Percentiles rank a stretch among this genome's conserved stretches.
phyloP scores from a whole-genome alignment of 2,329 filamentous ascomycete species.

The Aspergillus ochraceoroseus region DNA sequence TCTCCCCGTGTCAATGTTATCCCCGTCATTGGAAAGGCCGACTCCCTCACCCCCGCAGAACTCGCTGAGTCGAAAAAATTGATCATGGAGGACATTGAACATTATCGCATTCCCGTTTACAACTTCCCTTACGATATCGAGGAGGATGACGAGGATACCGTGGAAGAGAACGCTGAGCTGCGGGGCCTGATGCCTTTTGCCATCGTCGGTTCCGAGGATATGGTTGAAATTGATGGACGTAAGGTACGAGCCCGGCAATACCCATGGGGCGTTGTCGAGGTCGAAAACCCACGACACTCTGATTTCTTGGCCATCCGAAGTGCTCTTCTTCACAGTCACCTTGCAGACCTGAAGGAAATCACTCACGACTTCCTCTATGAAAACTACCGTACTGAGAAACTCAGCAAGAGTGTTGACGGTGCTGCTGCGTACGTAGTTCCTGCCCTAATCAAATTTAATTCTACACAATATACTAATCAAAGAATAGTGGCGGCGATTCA shows the following conservation, averaged over 20 bases:
- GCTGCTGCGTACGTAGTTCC: slow-evolving; percentile 76
- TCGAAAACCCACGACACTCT: slow-evolving; percentile 97
- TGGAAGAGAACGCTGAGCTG: slow-evolving; percentile 97
- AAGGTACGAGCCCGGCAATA: slow-evolving; percentile 94
- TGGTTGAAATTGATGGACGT: slow-evolving; percentile 88
- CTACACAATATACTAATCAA: too few relatives aligned
- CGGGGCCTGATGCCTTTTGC: slow-evolving; percentile 97
- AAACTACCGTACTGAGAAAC: slow-evolving; percentile 99
- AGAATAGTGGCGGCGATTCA: slow-evolving; percentile 58
- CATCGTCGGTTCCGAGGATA: slow-evolving; percentile 94
- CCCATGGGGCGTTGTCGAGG: slow-evolving; percentile 97
- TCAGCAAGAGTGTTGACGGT: slow-evolving; percentile 97
- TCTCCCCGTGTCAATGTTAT: slow-evolving; percentile 98
- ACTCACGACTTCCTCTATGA: slow-evolving; percentile 99
- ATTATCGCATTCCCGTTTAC: slow-evolving; percentile 99
- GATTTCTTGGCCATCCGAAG: slow-evolving; percentile 97
- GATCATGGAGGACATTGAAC: slow-evolving; percentile 99
- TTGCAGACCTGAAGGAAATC: slow-evolving; percentile 98
- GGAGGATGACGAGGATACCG: slow-evolving; percentile 98
- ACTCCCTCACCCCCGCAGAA: slow-evolving; percentile 92
- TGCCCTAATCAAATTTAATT: too few relatives aligned
- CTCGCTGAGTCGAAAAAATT: slow-evolving; percentile 99
- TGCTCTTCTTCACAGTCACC: slow-evolving; percentile 91
- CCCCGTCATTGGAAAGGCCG: slow-evolving; percentile 96
- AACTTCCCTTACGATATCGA: slow-evolving; percentile 99